Evolutionary conservation across 306 rosid species (phyloP).

Genomic region (Quercus agrifolia): DNA sequence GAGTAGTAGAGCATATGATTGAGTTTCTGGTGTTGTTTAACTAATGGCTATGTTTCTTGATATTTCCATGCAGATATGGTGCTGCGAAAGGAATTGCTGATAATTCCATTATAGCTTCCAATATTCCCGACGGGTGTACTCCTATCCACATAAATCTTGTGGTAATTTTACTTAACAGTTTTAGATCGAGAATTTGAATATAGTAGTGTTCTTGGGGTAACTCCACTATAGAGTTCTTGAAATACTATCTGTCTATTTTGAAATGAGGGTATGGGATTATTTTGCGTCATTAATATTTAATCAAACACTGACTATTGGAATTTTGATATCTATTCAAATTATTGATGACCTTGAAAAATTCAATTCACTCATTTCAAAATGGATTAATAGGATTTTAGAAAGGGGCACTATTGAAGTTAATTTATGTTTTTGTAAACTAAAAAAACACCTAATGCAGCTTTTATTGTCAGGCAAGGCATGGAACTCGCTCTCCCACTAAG

Average conservation of each 20-base stretch:
- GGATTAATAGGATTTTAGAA: too few species aligned
- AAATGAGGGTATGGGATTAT: too few species aligned
- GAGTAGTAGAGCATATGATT: neutral
- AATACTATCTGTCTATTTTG: too few species aligned
- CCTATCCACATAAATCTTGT: constrained; percentile 90
- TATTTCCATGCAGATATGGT: constrained; percentile 58
- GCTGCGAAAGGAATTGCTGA: constrained; percentile 43
- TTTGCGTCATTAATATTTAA: too few species aligned
- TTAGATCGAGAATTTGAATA: neutral
- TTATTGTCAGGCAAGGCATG: constrained; percentile 82
- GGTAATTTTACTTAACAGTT: constrained; percentile 39
- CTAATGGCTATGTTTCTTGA: neutral
- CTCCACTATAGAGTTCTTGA: too few species aligned
- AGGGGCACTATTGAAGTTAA: neutral
- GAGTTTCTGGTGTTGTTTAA: neutral
- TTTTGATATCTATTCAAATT: too few species aligned
- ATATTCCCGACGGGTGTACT: constrained; percentile 63
- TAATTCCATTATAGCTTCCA: constrained; percentile 37
- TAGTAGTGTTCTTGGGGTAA: too few species aligned
- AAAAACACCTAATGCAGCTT: constrained; percentile 13
- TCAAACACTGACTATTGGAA: too few species aligned
- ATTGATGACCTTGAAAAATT: too few species aligned
- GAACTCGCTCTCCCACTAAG: constrained; percentile 89
- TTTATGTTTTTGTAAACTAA: neutral
- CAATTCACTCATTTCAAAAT: too few species aligned